phyloP scores from a whole-genome alignment of 2,329 filamentous ascomycete genomes.

The Scorias spongiosa region DNA sequence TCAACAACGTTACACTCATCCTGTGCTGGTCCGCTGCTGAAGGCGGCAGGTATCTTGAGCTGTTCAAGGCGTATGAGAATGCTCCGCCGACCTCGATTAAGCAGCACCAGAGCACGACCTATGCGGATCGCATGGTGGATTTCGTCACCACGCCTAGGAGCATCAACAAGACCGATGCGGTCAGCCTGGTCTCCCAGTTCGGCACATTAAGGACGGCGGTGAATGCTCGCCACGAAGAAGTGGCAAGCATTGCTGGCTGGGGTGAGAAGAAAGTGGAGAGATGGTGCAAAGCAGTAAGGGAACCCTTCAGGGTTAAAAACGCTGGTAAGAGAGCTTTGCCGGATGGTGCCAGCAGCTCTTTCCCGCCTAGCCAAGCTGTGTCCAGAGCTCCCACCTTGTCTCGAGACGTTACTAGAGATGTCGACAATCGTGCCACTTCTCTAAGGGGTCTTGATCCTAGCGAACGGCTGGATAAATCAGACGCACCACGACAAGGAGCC shows the following conservation, averaged over 20 bases:
- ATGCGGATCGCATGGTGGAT: slow-evolving; percentile 75
- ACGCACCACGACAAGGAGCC: slow-evolving; percentile 12
- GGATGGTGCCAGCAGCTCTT: slow-evolving; percentile 16
- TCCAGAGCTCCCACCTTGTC: slow-evolving; percentile 12
- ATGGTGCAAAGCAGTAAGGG: slow-evolving; percentile 68
- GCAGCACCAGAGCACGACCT: slow-evolving; percentile 68
- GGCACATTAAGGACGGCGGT: slow-evolving; percentile 75
- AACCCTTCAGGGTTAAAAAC: slow-evolving; percentile 67
- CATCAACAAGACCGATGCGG: slow-evolving; percentile 88
- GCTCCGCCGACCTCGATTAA: slow-evolving; percentile 69
- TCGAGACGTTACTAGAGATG: slow-evolving; percentile 11
- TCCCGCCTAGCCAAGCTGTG: slow-evolving; percentile 11
- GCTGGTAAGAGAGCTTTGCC: slow-evolving; percentile 41
- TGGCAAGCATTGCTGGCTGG: slow-evolving; percentile 78
- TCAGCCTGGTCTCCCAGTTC: slow-evolving; percentile 81
- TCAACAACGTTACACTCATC: slow-evolving; percentile 85
- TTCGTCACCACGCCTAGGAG: slow-evolving; percentile 82
- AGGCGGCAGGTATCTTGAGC: slow-evolving; percentile 81
- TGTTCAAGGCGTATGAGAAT: slow-evolving; percentile 90
- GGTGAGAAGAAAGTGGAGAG: slow-evolving; percentile 85
- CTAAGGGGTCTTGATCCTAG: neutral
- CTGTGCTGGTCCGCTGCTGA: slow-evolving; percentile 91
- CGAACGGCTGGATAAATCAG: slow-evolving; percentile 22
- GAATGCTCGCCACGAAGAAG: slow-evolving; percentile 75
- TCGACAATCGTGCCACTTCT: too few relatives aligned